phyloP scores from a whole-genome alignment of 257 asterid genomes.

The Gentiana dahurica region DNA sequence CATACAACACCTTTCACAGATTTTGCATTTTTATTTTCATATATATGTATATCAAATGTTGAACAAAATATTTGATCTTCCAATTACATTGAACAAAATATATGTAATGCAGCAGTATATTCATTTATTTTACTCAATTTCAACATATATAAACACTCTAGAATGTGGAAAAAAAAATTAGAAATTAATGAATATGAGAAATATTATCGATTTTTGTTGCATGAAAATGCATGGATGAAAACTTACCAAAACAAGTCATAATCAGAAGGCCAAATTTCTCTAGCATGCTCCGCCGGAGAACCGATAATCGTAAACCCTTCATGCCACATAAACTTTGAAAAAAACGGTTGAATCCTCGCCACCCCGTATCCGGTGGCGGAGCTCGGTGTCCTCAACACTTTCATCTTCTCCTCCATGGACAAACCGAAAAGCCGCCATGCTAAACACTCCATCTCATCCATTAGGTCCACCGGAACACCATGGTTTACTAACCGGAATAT shows the following conservation, averaged over 20 bases:
- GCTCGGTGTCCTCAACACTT: constrained; percentile 33
- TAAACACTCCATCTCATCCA: constrained; percentile 41
- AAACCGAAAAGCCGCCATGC: constrained; percentile 37
- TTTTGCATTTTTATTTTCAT: no score
- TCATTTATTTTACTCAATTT: no score
- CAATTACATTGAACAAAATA: no score
- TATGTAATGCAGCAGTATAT: no score
- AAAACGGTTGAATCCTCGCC: constrained; percentile 60
- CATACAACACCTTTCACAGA: no score
- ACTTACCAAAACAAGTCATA: constrained; percentile 50
- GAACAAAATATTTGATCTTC: no score
- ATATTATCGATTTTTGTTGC: not conserved
- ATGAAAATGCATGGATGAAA: constrained; percentile 18
- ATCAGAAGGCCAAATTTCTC: constrained; percentile 57
- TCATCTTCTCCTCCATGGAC: constrained; percentile 32
- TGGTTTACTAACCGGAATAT: constrained; percentile 53
- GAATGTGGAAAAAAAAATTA: no score
- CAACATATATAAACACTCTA: no score
- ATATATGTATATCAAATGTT: no score
- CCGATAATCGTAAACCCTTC: constrained; percentile 84
- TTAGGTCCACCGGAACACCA: constrained; percentile 23
- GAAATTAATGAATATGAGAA: no score
- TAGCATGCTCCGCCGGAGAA: constrained; percentile 55
- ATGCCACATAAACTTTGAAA: constrained; percentile 67
- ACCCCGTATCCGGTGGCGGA: constrained; percentile 75